phyloP scores from a whole-genome alignment of 2,329 filamentous ascomycete species.

The Fusarium bactridioides region DNA sequence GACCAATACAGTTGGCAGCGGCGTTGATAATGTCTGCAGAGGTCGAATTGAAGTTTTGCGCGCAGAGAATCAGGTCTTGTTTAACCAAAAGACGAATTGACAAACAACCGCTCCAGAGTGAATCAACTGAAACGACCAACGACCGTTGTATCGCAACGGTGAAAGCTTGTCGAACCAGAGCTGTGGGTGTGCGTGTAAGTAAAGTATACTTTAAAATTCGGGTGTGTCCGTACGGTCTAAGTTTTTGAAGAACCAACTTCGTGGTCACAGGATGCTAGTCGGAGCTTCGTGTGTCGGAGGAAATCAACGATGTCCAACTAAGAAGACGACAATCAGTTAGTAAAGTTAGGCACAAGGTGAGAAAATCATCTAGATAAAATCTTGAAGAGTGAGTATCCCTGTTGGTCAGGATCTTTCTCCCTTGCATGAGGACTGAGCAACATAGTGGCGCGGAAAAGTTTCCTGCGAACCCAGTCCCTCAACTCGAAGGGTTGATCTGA shows the following conservation, averaged over 20 bases:
- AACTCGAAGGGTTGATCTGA: neutral
- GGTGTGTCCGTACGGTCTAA: slow-evolving; percentile 19
- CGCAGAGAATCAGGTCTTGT: neutral
- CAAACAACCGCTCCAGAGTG: neutral
- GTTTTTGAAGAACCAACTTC: slow-evolving; percentile 6
- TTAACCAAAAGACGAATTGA: neutral
- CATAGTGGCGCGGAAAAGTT: slow-evolving; percentile 13
- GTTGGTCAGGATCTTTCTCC: slow-evolving; percentile 24
- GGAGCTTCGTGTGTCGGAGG: slow-evolving; percentile 4
- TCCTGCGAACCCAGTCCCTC: slow-evolving; percentile 18
- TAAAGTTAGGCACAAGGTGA: slow-evolving; percentile 16
- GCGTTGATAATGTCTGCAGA: slow-evolving; percentile 4
- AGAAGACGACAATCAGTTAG: slow-evolving; percentile 29
- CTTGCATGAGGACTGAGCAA: slow-evolving; percentile 32
- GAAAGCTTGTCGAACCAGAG: slow-evolving; percentile 21
- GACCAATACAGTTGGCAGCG: slow-evolving; percentile 25
- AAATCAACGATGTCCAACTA: slow-evolving; percentile 18
- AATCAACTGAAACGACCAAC: slow-evolving; percentile 9
- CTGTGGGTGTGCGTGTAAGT: slow-evolving; percentile 22
- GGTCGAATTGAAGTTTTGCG: slow-evolving; percentile 12
- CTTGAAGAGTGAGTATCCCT: slow-evolving; percentile 20
- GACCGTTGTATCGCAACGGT: slow-evolving; percentile 28
- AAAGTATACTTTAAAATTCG: slow-evolving; percentile 8
- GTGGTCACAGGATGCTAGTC: slow-evolving; percentile 26
- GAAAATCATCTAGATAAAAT: slow-evolving; percentile 28